These are phyloP conservation scores for Penicillium sp. DNA, from an alignment of 2,329 filamentous ascomycete species.

Conservation along the genomic window DNA sequence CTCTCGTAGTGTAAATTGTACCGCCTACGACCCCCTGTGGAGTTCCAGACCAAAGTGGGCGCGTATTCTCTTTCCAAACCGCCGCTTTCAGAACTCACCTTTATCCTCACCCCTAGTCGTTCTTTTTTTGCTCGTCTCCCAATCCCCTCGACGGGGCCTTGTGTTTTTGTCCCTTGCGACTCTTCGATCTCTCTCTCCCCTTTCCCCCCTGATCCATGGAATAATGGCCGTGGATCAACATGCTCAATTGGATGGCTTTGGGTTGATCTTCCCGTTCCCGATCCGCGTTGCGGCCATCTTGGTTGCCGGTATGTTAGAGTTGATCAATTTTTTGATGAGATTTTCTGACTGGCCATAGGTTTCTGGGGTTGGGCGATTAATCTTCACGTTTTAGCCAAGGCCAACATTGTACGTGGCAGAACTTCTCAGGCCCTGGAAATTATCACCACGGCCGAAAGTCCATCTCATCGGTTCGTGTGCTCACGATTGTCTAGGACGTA, in stretches of 20 bases:
- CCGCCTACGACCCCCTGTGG: neutral
- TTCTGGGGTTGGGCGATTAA: slow-evolving; percentile 95
- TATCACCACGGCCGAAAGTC: neutral
- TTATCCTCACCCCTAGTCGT: slow-evolving; percentile 33
- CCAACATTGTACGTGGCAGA: slow-evolving; percentile 60
- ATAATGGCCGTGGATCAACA: slow-evolving; percentile 40
- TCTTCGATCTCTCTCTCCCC: slow-evolving; percentile 8
- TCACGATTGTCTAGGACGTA: slow-evolving; percentile 57
- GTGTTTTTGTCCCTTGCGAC: slow-evolving; percentile 7
- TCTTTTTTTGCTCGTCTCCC: slow-evolving; percentile 28
- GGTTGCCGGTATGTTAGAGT: slow-evolving; percentile 61
- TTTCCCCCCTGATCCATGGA: slow-evolving; percentile 29
- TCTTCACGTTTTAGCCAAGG: slow-evolving; percentile 73
- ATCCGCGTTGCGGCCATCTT: slow-evolving; percentile 83
- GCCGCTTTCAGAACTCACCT: slow-evolving; percentile 3
- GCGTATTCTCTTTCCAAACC: slow-evolving; percentile 7
- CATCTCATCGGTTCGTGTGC: neutral
- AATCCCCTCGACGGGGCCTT: slow-evolving; percentile 9
- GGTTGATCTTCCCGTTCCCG: slow-evolving; percentile 77
- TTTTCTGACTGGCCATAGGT: slow-evolving; percentile 47
- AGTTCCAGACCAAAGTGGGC: slow-evolving; percentile 7
- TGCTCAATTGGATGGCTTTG: slow-evolving; percentile 68
- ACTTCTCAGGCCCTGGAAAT: neutral
- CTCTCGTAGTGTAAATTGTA: slow-evolving; percentile 3
- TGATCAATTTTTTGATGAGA: neutral